Conservation (phyloP, 108 stramenopile genomes). For the Cyclotella cryptica region DNA sequence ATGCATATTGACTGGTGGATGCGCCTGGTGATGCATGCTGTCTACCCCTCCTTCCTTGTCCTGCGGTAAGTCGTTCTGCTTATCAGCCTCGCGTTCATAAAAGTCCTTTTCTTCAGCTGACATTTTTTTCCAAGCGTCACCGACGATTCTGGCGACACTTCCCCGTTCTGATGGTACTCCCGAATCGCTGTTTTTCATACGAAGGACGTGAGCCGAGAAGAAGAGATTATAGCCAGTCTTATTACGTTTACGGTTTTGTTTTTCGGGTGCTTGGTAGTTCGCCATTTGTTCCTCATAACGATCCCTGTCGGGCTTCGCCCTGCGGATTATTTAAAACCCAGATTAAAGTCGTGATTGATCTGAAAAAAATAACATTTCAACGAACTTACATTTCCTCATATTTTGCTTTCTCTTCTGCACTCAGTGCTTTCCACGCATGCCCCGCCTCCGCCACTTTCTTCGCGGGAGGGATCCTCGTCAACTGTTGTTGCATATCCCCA, state of each 20-base stretch:
- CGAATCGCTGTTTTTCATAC: constrained; percentile 66
- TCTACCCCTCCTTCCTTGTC: background rate
- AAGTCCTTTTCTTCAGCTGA: constrained; percentile 75
- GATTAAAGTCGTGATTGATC: background rate
- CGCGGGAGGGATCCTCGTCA: constrained; percentile 78
- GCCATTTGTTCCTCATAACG: constrained; percentile 85
- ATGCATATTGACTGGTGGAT: background rate
- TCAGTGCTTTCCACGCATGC: constrained; percentile 72
- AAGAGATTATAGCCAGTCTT: constrained; percentile 89
- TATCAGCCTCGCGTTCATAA: constrained; percentile 83
- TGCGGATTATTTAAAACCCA: constrained; percentile 3
- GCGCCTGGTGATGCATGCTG: background rate
- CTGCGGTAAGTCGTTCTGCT: constrained; percentile 57
- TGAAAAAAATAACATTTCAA: background rate
- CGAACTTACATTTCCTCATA: constrained; percentile 70
- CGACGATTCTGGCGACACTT: constrained; percentile 76
- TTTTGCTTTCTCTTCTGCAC: constrained; percentile 70
- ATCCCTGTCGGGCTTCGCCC: constrained; percentile 73
- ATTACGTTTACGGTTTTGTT: constrained; percentile 77
- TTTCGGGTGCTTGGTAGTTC: constrained; percentile 80
- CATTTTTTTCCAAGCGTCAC: constrained; percentile 82
- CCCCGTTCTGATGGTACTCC: constrained; percentile 81
- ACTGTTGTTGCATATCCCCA: constrained; percentile 58
- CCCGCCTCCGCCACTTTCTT: constrained; percentile 76
- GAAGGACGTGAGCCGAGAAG: constrained; percentile 77